Base-by-base conservation (phyloP, 164 flowering plant genomes). In the Piper longum region DNA sequence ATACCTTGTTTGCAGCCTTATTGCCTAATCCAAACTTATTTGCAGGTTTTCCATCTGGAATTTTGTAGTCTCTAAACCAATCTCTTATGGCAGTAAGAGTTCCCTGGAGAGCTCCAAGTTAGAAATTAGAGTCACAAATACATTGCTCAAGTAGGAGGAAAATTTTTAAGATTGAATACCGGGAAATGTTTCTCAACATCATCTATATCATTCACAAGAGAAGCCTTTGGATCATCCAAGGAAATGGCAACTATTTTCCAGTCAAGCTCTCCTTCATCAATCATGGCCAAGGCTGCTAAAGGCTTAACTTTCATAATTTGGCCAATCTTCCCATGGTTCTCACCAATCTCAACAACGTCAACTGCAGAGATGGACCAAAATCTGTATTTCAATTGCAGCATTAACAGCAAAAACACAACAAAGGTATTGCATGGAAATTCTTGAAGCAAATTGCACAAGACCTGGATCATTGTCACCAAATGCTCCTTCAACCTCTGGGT, bases 221-320 rank as follows among this genome's bases (percentile, higher is more conserved):
- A 77, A 67, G 99, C 93, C 69, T 66, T 89, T 56, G 95, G 99
- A 63, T 95, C 99, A 72, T 95, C 97, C 76, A 91, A 71, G 16
- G 99, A 90, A 69, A 95, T 87, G 16, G 97, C 97, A 71, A 95
- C 76, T n/a, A 95, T 87, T 78, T 95, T 95, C 97, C 99, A 95
- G 81, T 95, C 99, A 69, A 95, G 93, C 66, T 95, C 99, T 12
- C 97, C 99, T 61, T 91, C 97, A 76, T 95, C 99, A 70, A 95
- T 88, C 99, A 95, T 90, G 19, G 99, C 99, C 57, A 95, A 74
- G 60, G 93, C 97, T 71, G 76, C 97, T 68, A 95, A 69, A 13
- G 99, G 97, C 77, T 95, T 95, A 40, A 95, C 89, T 75, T 74
- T 85, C 56, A 91, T 74, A 71, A 95, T 67, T 71, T 95, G 78